Conservation (phyloP, 1,284 basidiomycete species). For the Hypsizygus ulmarius region DNA sequence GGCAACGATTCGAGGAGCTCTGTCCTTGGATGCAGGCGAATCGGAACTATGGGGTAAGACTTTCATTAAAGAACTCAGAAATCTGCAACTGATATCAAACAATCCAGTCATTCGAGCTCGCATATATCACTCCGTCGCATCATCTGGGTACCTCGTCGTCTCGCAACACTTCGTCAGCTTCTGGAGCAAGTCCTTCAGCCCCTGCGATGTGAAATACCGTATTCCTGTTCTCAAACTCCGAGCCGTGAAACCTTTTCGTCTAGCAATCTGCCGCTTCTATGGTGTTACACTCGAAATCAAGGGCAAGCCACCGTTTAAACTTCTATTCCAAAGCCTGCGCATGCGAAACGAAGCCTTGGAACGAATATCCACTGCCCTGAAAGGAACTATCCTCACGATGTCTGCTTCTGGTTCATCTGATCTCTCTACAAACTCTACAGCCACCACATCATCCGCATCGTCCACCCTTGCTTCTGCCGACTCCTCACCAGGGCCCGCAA, state of each 20-base stretch:
- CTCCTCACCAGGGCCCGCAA: conserved; percentile 5
- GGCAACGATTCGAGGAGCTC: conserved; percentile 30
- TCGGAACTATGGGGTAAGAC: conserved; percentile 45
- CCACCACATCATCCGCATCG: conserved; percentile 7
- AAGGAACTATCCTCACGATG: conserved; percentile 5
- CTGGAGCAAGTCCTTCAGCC: conserved; percentile 46
- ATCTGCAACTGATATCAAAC: conserved; percentile 3
- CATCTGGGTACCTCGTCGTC: conserved; percentile 45
- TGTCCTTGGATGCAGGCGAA: conserved; percentile 34
- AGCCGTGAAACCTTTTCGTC: conserved; percentile 33
- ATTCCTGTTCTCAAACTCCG: conserved; percentile 45
- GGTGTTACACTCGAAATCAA: conserved; percentile 49
- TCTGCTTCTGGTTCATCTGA: conserved; percentile 8
- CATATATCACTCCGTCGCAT: conserved; percentile 34
- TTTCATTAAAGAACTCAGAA: conserved; percentile 1
- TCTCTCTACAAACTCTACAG: conserved; percentile 14
- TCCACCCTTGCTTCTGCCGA: not conserved
- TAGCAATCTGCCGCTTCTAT: conserved; percentile 37
- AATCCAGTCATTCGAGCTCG: conserved; percentile 38
- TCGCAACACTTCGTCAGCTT: conserved; percentile 43
- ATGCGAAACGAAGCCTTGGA: conserved; percentile 46
- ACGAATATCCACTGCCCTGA: conserved; percentile 28
- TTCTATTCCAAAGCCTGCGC: conserved; percentile 47
- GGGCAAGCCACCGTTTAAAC: conserved; percentile 46
- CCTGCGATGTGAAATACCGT: conserved; percentile 48